Percentiles rank a stretch among this genome's conserved stretches.
Conservation (phyloP, 495 filamentous ascomycete genomes). For the Aspergillus heteromorphus region DNA sequence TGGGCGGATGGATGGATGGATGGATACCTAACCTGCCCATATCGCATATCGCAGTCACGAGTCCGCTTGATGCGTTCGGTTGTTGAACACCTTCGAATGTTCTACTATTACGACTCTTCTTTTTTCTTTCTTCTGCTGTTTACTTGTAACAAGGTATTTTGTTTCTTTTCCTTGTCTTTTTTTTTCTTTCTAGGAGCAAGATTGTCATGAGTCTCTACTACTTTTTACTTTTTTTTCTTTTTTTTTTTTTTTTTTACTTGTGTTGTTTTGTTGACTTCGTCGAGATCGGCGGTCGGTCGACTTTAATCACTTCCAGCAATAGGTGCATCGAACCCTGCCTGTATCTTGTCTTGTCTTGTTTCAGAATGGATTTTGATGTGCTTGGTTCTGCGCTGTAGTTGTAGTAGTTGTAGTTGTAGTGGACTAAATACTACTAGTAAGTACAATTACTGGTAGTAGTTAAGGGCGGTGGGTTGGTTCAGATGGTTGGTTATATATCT, state of each 20-base stretch:
- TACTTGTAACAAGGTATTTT: constrained; percentile 5
- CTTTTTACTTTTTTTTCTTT: background rate
- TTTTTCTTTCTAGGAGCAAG: constrained; percentile 5
- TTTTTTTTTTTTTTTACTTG: background rate
- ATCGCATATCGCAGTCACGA: background rate
- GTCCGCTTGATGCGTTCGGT: constrained; percentile 8
- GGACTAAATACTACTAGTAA: no score
- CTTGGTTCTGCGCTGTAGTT: no score
- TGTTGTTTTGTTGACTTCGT: background rate
- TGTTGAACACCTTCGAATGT: constrained; percentile 3
- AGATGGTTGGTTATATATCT: background rate
- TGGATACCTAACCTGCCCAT: background rate
- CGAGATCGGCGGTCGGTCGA: background rate
- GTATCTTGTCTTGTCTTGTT: constrained; percentile 14
- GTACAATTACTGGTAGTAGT: no score
- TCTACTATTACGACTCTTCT: constrained; percentile 4
- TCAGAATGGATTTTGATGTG: constrained; percentile 4
- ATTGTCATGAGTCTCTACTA: constrained; percentile 6
- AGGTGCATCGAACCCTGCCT: constrained; percentile 8
- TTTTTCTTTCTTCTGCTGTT: background rate
- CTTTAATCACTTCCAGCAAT: background rate
- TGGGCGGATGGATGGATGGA: background rate
- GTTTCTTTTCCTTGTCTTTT: background rate
- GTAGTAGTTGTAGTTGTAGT: no score
- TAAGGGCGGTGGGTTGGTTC: background rate